Base-by-base conservation (phyloP, 306 rosid genomes). In the Vigna radiata region DNA sequence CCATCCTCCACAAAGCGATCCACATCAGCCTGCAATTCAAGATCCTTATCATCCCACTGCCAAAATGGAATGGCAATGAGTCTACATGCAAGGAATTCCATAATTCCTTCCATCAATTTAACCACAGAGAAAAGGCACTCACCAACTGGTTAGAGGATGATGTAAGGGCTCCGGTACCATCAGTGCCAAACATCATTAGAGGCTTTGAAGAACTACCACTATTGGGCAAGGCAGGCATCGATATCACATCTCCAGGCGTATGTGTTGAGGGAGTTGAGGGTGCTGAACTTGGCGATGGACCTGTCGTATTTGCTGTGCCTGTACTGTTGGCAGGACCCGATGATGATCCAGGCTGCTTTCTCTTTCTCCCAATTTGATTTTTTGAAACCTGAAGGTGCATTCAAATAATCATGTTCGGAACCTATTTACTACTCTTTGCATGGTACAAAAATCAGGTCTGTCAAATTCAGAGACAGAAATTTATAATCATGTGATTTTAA, bases 11-110 rank as follows among this genome's bases (percentile, higher is more conserved):
- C 99, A 62, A 89, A 92, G 71, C 97, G 97, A 67, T 92, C 99
- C 87, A 95, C 91, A 73, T 96, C 97, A 91, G 94, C 98, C 99
- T 96, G 90, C 99, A 96, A 92, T 91, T 83, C 98, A 96, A 96
- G 90, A 91, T 89, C 94, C 87, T 96, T 96, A 91, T 96, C 96
- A 96, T 88, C 97, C 96, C 97, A 92, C 94, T 89, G 97, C 97
- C 97, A 96, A 89, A 92, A 92, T 81, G 94, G 89, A 88, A 92
- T 83, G 74, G 82, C 92, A 89, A 92, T 92, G 97, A 96, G 97
- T 87, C 79, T 65, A 68, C 83, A 82, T 64, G 89, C 87, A 86
- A 85, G 90, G 87, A 90, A 84, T 82, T 77, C 58, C 18, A 73
- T 43, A 65, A 77, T 80, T 88, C 89, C 94, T 88, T 82, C 88